phyloP scores from a whole-genome alignment of 1,284 basidiomycete species.

The Blastosporella zonata region DNA sequence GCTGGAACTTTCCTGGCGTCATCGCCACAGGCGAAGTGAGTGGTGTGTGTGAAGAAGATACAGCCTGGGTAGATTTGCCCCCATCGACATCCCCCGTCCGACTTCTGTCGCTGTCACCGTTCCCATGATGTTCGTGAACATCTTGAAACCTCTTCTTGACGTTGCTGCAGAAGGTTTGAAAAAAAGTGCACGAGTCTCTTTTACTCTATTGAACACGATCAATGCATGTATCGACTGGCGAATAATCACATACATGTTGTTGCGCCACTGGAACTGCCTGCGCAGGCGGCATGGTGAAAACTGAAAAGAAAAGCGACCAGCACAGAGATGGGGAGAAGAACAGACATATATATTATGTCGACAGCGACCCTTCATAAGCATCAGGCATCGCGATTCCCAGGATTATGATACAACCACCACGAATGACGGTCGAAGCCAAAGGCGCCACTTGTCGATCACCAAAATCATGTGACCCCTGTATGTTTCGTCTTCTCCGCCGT shows the following conservation, averaged over 20 bases:
- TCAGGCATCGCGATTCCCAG: neutral
- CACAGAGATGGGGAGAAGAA: neutral
- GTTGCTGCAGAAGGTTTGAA: neutral
- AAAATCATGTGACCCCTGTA: slow-evolving; percentile 11
- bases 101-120: neutral
- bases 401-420: neutral
- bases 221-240: neutral
- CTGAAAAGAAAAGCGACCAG: neutral
- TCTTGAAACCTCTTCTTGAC: neutral
- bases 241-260: neutral
- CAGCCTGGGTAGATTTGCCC: no score
- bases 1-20: no score
- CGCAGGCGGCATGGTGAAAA: neutral
- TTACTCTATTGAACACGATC: neutral
- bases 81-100: no score
- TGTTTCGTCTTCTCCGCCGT: slow-evolving; percentile 17
- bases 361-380: neutral
- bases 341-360: neutral
- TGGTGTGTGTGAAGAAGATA: no score
- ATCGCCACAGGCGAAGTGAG: no score
- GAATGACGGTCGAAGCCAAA: neutral
- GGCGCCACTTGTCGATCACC: neutral
- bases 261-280: neutral
- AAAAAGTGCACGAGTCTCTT: neutral
- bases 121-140: neutral